phyloP scores from a whole-genome alignment of 2,329 filamentous ascomycete species.

The Pseudogymnoascus sp. region DNA sequence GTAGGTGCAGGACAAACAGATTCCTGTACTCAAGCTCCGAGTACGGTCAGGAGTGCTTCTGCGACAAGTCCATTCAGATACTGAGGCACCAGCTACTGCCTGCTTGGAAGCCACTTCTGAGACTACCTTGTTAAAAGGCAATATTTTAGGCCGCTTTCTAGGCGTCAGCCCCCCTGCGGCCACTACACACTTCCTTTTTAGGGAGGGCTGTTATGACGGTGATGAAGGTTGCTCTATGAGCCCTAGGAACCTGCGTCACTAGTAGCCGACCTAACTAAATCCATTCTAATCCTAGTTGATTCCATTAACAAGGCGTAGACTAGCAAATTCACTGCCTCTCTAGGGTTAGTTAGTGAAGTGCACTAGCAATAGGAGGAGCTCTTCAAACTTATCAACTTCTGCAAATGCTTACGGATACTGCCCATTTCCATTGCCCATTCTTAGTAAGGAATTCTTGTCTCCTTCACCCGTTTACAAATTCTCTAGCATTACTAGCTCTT shows the following conservation, averaged over 20 bases:
- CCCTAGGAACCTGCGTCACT: conserved; percentile 12
- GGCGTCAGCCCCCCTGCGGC: not conserved
- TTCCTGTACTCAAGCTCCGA: too few relatives aligned
- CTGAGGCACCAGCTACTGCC: too few relatives aligned
- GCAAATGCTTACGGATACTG: not conserved
- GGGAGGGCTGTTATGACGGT: not conserved
- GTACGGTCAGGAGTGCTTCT: too few relatives aligned
- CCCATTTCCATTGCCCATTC: not conserved
- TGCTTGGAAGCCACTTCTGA: not conserved
- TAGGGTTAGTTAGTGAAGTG: not conserved
- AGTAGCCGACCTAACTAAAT: conserved; percentile 10
- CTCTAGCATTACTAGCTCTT: not conserved
- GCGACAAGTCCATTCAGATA: too few relatives aligned
- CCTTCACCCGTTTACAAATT: not conserved
- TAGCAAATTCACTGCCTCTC: not conserved
- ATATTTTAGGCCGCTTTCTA: not conserved
- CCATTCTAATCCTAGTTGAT: not conserved
- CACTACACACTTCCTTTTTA: not conserved
- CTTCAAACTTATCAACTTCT: not conserved
- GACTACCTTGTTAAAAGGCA: not conserved
- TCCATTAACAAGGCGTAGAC: not conserved
- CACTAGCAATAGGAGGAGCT: not conserved
- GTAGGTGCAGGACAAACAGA: too few relatives aligned
- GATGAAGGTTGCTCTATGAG: not conserved
- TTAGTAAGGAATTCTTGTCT: not conserved